These are phyloP conservation scores for Silybum marianum DNA, from an alignment of 129 eudicot genomes.

Conservation along the genomic window DNA sequence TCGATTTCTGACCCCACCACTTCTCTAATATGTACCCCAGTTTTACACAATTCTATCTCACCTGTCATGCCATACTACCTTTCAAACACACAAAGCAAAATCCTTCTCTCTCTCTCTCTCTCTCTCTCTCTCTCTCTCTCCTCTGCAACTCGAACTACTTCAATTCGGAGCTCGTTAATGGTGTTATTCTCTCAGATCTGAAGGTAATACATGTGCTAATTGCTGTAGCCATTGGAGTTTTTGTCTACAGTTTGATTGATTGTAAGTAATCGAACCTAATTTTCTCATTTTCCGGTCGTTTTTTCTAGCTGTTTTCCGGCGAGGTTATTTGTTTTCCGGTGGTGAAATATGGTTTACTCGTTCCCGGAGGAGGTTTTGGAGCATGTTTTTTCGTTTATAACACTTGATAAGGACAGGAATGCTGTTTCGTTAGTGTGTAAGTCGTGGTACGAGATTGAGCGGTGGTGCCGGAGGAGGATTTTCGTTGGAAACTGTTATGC, in stretches of 20 bases:
- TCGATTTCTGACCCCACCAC: neutral
- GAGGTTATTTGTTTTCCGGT: too few species aligned
- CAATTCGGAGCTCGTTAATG: neutral
- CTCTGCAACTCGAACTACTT: conserved; percentile 6
- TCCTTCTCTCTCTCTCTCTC: conserved; percentile 19
- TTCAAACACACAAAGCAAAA: conserved; percentile 26
- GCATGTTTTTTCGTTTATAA: conserved; percentile 61
- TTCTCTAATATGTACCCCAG: neutral
- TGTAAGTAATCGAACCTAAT: neutral
- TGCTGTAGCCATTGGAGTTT: neutral
- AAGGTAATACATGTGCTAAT: neutral
- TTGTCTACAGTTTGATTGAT: neutral
- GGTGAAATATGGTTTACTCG: conserved; percentile 45
- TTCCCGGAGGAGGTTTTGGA: conserved; percentile 80
- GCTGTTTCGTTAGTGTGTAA: conserved; percentile 75
- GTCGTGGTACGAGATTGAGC: conserved; percentile 76
- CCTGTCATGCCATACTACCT: conserved; percentile 3
- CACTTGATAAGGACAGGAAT: conserved; percentile 56
- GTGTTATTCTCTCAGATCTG: neutral
- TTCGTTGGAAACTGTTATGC: conserved; percentile 83
- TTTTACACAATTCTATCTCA: conserved; percentile 32
- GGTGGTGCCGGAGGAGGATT: conserved; percentile 63
- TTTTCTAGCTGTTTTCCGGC: too few species aligned
- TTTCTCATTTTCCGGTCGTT: neutral
- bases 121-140: conserved; percentile 12